These are phyloP conservation scores for Thraustotheca clavata DNA, from an alignment of 352 stramenopile genomes.

Conservation along the genomic window DNA sequence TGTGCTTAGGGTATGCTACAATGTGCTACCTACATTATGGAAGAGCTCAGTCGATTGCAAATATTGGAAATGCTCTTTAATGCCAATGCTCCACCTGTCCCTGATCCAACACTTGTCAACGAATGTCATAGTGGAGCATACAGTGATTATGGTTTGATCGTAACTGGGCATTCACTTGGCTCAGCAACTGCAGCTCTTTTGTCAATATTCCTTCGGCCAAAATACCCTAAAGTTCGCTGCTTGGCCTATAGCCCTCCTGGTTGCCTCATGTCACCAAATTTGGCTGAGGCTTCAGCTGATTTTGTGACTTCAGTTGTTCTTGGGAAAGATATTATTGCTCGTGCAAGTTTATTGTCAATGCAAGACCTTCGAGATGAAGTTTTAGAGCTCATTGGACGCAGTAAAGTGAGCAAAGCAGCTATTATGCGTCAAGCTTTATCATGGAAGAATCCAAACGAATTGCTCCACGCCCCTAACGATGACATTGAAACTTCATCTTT, in stretches of 20 bases:
- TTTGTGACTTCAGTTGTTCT: slow-evolving; percentile 77
- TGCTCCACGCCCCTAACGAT: slow-evolving; percentile 36
- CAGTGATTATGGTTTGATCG: slow-evolving; percentile 53
- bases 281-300: slow-evolving; percentile 43
- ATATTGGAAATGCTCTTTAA: slow-evolving; percentile 85
- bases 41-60: slow-evolving; percentile 54
- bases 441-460: slow-evolving; percentile 68
- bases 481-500: slow-evolving; percentile 36
- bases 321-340: slow-evolving; percentile 76
- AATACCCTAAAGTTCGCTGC: slow-evolving; percentile 70
- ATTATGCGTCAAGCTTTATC: slow-evolving; percentile 73
- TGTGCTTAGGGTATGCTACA: slow-evolving; percentile 48
- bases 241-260: slow-evolving; percentile 73
- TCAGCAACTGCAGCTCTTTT: slow-evolving; percentile 63
- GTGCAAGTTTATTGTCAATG: slow-evolving; percentile 62
- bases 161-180: slow-evolving; percentile 79
- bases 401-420: slow-evolving; percentile 75
- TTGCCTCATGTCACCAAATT: slow-evolving; percentile 61
- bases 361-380: slow-evolving; percentile 74
- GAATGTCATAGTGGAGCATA: slow-evolving; percentile 50
- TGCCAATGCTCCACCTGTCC: slow-evolving; percentile 10
- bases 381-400: slow-evolving; percentile 73
- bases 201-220: slow-evolving; percentile 64
- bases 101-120: slow-evolving; percentile 45
- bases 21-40: slow-evolving; percentile 51